Conservation (phyloP, 768 basidiomycete species). For the Sarcomyxa edulis region DNA sequence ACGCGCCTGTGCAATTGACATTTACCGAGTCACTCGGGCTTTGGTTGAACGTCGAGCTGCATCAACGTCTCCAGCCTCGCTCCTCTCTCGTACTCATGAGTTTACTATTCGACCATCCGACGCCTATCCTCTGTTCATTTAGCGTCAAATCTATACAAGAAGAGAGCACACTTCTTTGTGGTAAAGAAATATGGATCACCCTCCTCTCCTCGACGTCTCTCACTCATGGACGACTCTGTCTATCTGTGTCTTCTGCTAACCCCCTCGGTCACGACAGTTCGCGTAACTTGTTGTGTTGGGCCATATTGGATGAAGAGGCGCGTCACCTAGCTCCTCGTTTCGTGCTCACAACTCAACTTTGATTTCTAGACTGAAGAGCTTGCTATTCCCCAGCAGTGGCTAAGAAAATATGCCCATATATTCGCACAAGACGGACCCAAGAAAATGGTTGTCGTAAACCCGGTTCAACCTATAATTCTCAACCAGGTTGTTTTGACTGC, state of each 20-base stretch:
- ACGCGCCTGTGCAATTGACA: slow-evolving; percentile 1
- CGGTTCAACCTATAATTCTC: slow-evolving; percentile 28
- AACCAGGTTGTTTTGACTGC: slow-evolving; percentile 50
- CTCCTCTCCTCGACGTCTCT: slow-evolving; percentile 15
- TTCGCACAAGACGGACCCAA: slow-evolving; percentile 17
- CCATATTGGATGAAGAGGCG: slow-evolving; percentile 32
- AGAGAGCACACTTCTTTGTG: slow-evolving; percentile 19
- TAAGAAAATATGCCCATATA: slow-evolving; percentile 25
- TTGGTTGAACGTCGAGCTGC: slow-evolving; percentile 49
- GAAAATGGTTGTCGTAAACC: slow-evolving; percentile 13
- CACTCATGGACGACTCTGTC: slow-evolving; percentile 10
- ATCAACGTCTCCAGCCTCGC: slow-evolving; percentile 46
- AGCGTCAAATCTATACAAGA: slow-evolving; percentile 13
- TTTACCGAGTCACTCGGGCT: slow-evolving; percentile 6
- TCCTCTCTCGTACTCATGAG: slow-evolving; percentile 22
- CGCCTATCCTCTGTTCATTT: slow-evolving; percentile 21
- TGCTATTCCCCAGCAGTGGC: slow-evolving; percentile 38
- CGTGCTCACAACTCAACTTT: not conserved
- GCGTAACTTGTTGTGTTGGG: slow-evolving; percentile 18
- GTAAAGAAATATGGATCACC: slow-evolving; percentile 24
- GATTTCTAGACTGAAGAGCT: slow-evolving; percentile 24
- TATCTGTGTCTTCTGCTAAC: slow-evolving; percentile 11
- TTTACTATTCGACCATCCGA: slow-evolving; percentile 25
- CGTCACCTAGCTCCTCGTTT: slow-evolving; percentile 2
- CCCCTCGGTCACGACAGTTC: not conserved